Conservation (phyloP, 2,329 filamentous ascomycete species). For the Ophiocordyceps camponoti-leonardi region DNA sequence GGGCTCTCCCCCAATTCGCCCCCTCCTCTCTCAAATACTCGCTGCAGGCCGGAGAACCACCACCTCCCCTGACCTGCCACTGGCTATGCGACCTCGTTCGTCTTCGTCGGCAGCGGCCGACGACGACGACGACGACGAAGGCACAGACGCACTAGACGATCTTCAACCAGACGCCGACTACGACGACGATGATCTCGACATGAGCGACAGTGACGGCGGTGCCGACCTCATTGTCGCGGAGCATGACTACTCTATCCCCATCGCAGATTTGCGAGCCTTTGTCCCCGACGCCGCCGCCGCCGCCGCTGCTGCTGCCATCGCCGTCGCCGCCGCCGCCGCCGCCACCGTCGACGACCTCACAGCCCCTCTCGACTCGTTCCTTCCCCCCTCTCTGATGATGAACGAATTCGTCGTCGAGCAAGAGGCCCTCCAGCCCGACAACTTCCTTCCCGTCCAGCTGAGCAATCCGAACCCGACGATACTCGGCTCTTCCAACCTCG, state of each 20-base stretch:
- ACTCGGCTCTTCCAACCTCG: conserved; percentile 31
- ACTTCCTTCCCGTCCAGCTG: conserved; percentile 6
- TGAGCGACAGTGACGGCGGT: conserved; percentile 19
- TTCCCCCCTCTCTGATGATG: not conserved
- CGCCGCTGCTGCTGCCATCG: not conserved
- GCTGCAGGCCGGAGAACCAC: too few species aligned
- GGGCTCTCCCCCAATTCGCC: too few species aligned
- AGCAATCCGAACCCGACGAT: conserved; percentile 18
- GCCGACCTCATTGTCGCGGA: conserved; percentile 2
- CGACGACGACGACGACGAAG: not conserved
- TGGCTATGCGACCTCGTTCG: not conserved
- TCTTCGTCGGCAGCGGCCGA: not conserved
- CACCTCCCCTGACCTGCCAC: not conserved
- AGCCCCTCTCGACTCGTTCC: not conserved
- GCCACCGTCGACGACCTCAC: not conserved
- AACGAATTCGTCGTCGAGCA: not conserved
- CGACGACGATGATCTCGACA: conserved; percentile 10
- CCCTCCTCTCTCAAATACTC: too few species aligned
- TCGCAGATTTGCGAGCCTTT: not conserved
- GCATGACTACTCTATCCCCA: not conserved
- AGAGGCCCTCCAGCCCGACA: not conserved
- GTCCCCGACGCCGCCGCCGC: not conserved
- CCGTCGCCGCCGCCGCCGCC: conserved; percentile 1
- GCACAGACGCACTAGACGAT: not conserved
- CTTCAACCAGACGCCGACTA: not conserved